Conservation (phyloP, 2,329 filamentous ascomycete genomes). For the Fusarium xyrophilum region DNA sequence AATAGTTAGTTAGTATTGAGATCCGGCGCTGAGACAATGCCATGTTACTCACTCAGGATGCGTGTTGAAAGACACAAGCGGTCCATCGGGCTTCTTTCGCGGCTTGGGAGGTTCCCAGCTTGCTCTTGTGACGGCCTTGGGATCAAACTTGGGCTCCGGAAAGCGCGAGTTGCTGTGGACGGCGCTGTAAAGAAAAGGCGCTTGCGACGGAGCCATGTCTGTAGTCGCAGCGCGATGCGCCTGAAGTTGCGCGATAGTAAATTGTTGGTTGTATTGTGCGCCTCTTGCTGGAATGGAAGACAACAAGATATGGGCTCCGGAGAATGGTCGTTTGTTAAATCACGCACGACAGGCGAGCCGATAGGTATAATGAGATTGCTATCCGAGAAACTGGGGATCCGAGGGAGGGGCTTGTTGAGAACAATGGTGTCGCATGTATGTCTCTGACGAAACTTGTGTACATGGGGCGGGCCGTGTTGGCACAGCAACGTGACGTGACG, state of each 20-base stretch:
- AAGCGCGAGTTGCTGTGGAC: conserved; percentile 61
- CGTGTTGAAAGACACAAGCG: conserved; percentile 80
- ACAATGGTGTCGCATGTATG: conserved; percentile 22
- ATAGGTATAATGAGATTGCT: conserved; percentile 24
- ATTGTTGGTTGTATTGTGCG: conserved; percentile 3
- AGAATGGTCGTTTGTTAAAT: neutral
- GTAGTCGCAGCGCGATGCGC: conserved; percentile 20
- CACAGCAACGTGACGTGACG: conserved; percentile 39
- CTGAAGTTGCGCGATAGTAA: conserved; percentile 8
- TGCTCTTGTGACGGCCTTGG: conserved; percentile 82
- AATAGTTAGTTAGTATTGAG: neutral
- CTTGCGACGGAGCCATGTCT: conserved; percentile 43
- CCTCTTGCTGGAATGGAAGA: conserved; percentile 23
- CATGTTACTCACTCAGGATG: conserved; percentile 76
- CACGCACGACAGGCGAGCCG: neutral
- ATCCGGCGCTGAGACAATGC: neutral
- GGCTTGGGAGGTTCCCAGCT: conserved; percentile 71
- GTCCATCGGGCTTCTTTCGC: conserved; percentile 73
- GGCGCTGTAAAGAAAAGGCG: conserved; percentile 76
- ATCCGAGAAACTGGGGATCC: conserved; percentile 20
- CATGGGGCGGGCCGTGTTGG: conserved; percentile 29
- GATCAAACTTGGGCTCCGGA: conserved; percentile 73
- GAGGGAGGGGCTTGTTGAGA: conserved; percentile 12
- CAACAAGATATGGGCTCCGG: neutral
- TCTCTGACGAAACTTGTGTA: conserved; percentile 32